A percentile compares a stretch with the other conserved stretches of the same genome.
Conservation (phyloP, 768 basidiomycete genomes). For the Mycena albidolilacea region DNA sequence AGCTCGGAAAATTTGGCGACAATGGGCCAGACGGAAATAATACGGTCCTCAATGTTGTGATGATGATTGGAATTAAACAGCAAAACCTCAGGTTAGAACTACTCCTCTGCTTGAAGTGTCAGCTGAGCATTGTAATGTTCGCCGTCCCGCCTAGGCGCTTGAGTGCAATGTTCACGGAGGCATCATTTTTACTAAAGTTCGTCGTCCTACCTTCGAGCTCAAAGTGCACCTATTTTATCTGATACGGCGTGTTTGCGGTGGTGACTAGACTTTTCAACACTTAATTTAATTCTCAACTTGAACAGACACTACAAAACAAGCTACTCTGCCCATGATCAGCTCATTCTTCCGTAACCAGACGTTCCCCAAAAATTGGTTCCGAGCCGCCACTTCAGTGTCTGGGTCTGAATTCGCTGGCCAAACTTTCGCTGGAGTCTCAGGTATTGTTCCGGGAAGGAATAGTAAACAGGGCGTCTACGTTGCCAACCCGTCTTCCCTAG, state of each 20-base stretch:
- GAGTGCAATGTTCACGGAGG: conserved; percentile 13
- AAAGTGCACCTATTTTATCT: background rate
- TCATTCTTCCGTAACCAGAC: conserved; percentile 36
- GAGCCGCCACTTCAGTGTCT: conserved; percentile 16
- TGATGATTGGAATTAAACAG: conserved; percentile 24
- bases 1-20: conserved; percentile 32
- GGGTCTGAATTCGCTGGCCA: conserved; percentile 3
- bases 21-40: conserved; percentile 28
- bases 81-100: conserved; percentile 16
- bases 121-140: conserved; percentile 16
- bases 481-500: conserved; percentile 19
- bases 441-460: conserved; percentile 25
- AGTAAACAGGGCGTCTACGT: conserved; percentile 26
- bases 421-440: conserved; percentile 4
- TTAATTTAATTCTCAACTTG: conserved; percentile 17
- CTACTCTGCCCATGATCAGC: conserved; percentile 23
- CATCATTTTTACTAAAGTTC: conserved; percentile 15
- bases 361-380: conserved; percentile 33
- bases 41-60: conserved; percentile 33
- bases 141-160: conserved; percentile 13
- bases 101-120: background rate
- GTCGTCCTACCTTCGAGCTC: background rate
- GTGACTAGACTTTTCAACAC: conserved; percentile 4
- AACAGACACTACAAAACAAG: conserved; percentile 31
- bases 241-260: conserved; percentile 28